phyloP scores from a whole-genome alignment of 441 rosid species.

The Erodium texanum region DNA sequence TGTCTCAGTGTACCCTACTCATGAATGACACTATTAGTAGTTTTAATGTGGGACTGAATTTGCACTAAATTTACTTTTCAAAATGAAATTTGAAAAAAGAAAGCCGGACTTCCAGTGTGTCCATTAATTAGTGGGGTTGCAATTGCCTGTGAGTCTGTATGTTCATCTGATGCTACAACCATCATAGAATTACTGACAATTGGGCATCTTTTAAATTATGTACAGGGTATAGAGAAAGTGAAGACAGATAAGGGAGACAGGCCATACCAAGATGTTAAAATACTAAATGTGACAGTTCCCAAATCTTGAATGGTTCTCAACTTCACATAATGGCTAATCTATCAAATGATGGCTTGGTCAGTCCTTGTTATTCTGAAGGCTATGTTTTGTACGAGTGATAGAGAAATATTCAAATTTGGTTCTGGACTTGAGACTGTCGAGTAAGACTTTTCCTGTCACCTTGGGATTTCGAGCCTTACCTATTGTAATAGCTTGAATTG shows the following conservation, averaged over 20 bases:
- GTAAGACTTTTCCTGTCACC: background rate
- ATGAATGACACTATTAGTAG: background rate
- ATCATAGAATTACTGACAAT: conserved; percentile 4
- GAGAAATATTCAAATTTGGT: background rate
- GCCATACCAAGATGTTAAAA: conserved; percentile 90
- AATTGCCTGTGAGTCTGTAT: background rate
- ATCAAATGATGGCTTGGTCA: background rate
- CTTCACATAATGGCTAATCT: background rate
- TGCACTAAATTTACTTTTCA: background rate
- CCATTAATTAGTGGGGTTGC: background rate
- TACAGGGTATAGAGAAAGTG: conserved; percentile 89
- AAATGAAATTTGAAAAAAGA: too few relatives aligned
- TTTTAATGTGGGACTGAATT: background rate
- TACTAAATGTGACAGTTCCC: conserved; percentile 76
- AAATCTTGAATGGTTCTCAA: conserved; percentile 32
- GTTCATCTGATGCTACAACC: background rate
- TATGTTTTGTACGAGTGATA: background rate
- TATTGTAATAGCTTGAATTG: background rate
- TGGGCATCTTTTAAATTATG: conserved; percentile 12
- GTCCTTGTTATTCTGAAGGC: background rate
- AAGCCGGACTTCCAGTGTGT: too few relatives aligned
- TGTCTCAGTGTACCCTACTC: background rate
- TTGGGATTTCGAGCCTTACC: background rate
- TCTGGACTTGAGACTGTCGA: background rate
- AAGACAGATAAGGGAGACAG: conserved; percentile 79